A percentile compares a stretch with the other conserved stretches of the same genome.
Evolutionary conservation across 192 early-diverging fungal species (phyloP).

Genomic region (Backusella sp.): DNA sequence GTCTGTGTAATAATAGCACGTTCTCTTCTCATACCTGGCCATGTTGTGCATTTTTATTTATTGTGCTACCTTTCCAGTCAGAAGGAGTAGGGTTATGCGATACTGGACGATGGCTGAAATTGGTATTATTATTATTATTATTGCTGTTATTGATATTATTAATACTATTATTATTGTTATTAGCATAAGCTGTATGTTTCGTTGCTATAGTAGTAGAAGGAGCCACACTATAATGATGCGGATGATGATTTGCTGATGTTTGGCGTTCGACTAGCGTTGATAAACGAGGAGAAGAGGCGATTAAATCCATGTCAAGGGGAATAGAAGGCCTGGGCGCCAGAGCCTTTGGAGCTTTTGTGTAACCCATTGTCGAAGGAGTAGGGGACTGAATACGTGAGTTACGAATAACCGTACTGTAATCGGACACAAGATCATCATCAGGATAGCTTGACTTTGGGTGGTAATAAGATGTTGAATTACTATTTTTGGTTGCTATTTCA

Average conservation of each 20-base stretch:
- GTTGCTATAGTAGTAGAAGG: not conserved
- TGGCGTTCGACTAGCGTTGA: slow-evolving; percentile 7
- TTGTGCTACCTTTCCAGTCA: slow-evolving; percentile 2
- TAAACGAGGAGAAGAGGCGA: slow-evolving; percentile 8
- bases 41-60: not conserved
- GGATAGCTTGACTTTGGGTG: not conserved
- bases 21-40: not conserved
- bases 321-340: slow-evolving; percentile 7
- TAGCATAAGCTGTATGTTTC: not conserved
- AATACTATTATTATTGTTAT: not conserved
- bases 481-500: slow-evolving; percentile 1
- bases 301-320: slow-evolving; percentile 14
- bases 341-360: not conserved
- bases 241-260: not conserved
- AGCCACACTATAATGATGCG: not conserved
- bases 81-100: slow-evolving; percentile 1
- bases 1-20: not conserved
- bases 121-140: not conserved
- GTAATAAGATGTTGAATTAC: not conserved
- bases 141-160: not conserved
- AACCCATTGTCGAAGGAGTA: not conserved
- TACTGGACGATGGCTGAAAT: not conserved
- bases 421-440: slow-evolving; percentile 16
- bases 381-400: not conserved
- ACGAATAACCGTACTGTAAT: slow-evolving; percentile 12